Evolutionary conservation across 2,329 filamentous ascomycete species (phyloP).

Genomic region (Hyphodiscus sp.): DNA sequence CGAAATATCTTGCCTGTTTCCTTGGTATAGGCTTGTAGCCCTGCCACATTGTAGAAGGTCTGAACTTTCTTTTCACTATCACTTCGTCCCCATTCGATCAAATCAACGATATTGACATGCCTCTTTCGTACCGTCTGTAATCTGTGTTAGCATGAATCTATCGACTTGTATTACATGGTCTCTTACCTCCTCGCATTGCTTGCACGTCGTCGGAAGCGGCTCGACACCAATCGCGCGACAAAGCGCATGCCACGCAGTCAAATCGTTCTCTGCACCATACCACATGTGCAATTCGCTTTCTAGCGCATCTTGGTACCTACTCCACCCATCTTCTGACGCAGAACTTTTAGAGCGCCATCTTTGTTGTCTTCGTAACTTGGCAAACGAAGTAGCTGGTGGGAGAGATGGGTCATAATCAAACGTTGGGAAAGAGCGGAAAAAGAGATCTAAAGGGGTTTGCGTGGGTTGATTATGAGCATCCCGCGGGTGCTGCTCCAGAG

Average conservation of each 20-base stretch:
- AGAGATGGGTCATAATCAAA: slow-evolving; percentile 26
- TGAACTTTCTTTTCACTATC: slow-evolving; percentile 17
- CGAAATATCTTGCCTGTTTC: slow-evolving; percentile 20
- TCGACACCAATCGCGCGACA: slow-evolving; percentile 18
- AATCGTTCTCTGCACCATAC: slow-evolving; percentile 22
- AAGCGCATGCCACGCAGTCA: slow-evolving; percentile 20
- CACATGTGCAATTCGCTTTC: slow-evolving; percentile 19
- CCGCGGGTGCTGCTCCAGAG: too few relatives aligned
- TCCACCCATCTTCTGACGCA: slow-evolving; percentile 15
- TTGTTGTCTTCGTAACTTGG: slow-evolving; percentile 22
- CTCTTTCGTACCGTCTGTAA: slow-evolving; percentile 18
- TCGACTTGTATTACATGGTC: slow-evolving; percentile 10
- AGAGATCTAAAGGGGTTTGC: slow-evolving; percentile 20
- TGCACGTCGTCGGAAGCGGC: slow-evolving; percentile 18
- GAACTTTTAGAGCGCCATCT: slow-evolving; percentile 11
- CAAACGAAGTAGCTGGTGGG: slow-evolving; percentile 24
- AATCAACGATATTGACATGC: slow-evolving; percentile 21
- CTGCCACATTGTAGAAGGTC: slow-evolving; percentile 16
- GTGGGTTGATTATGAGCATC: too few relatives aligned
- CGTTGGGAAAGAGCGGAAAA: slow-evolving; percentile 22
- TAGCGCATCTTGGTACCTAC: slow-evolving; percentile 20
- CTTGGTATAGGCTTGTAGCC: slow-evolving; percentile 16
- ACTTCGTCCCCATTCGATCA: slow-evolving; percentile 21
- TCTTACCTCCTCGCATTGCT: slow-evolving; percentile 18
- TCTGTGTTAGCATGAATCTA: slow-evolving; percentile 13